Percentiles rank a stretch among this genome's conserved stretches.
phyloP scores from a whole-genome alignment of 2,329 filamentous ascomycete genomes.

The Ramularia endophylla region DNA sequence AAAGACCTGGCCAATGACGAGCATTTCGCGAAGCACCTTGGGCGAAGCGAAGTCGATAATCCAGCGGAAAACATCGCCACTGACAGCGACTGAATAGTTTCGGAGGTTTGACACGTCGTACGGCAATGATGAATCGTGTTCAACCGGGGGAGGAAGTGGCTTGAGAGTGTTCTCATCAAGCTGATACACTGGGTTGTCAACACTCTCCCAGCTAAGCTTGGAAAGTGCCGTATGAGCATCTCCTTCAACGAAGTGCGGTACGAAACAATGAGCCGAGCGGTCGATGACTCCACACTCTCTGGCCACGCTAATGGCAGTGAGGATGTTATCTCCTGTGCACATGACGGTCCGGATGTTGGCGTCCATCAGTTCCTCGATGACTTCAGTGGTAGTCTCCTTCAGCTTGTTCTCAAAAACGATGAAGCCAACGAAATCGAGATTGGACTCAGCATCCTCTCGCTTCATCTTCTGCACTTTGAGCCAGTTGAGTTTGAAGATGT shows the following conservation, averaged over 20 bases:
- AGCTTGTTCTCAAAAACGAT: constrained; percentile 99
- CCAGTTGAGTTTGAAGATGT: constrained; percentile 83
- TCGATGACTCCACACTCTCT: constrained; percentile 82
- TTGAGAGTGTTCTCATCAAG: constrained; percentile 75
- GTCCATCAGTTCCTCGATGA: constrained; percentile 73
- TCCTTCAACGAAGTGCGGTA: constrained; percentile 82
- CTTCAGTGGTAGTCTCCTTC: constrained; percentile 75
- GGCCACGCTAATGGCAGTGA: constrained; percentile 93
- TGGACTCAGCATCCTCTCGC: constrained; percentile 74
- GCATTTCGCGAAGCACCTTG: constrained; percentile 77
- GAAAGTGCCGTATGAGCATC: constrained; percentile 67
- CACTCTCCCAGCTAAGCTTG: constrained; percentile 81
- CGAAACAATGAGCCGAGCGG: constrained; percentile 78
- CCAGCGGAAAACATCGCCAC: constrained; percentile 94
- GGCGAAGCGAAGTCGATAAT: constrained; percentile 83
- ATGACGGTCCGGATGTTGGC: constrained; percentile 88
- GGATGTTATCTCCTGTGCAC: constrained; percentile 97
- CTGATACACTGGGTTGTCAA: constrained; percentile 74
- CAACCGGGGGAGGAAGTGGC: constrained; percentile 64
- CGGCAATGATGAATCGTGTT: constrained; percentile 75
- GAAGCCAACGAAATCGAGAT: constrained; percentile 85
- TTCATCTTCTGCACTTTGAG: constrained; percentile 93
- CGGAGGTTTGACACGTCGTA: constrained; percentile 75
- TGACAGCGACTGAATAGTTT: constrained; percentile 85
- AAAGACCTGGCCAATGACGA: constrained; percentile 86